Percentiles rank a stretch among this genome's conserved stretches.
phyloP scores from a whole-genome alignment of 768 basidiomycete genomes.

The Asterophora lycoperdoides region DNA sequence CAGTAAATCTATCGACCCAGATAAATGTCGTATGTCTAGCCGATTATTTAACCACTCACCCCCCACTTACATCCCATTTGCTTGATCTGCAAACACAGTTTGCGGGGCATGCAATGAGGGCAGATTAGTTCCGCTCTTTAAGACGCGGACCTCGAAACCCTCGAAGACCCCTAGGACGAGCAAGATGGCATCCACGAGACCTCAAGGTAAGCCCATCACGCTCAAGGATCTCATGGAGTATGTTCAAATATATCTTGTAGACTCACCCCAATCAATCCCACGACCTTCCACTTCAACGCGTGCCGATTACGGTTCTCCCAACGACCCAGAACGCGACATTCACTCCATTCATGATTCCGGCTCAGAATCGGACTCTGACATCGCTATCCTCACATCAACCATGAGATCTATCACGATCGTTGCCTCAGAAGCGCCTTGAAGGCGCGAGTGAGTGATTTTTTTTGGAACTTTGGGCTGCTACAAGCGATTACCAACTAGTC shows the following conservation, averaged over 20 bases:
- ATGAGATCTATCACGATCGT: conserved; percentile 21
- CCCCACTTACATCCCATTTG: background rate
- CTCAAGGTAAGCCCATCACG: conserved; percentile 36
- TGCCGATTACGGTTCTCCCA: background rate
- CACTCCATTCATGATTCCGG: conserved; percentile 17
- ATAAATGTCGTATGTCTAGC: conserved; percentile 63
- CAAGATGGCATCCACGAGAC: conserved; percentile 39
- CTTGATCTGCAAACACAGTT: conserved; percentile 32
- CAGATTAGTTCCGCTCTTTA: conserved; percentile 54
- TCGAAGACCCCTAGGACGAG: conserved; percentile 36
- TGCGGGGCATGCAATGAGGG: conserved; percentile 66
- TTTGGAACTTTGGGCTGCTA: no score
- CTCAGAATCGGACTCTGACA: conserved; percentile 29
- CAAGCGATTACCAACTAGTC: background rate
- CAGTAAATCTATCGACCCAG: conserved; percentile 66
- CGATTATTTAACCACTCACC: conserved; percentile 19
- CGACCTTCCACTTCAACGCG: background rate
- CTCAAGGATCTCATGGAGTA: background rate
- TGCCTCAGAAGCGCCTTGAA: background rate
- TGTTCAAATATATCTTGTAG: conserved; percentile 16
- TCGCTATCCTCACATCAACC: conserved; percentile 27
- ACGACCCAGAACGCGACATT: background rate
- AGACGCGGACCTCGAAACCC: conserved; percentile 28
- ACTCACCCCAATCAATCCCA: conserved; percentile 29
- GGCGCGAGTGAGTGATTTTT: no score